Base-by-base conservation (phyloP, 768 basidiomycete genomes). In the Lepiota subincarnata region DNA sequence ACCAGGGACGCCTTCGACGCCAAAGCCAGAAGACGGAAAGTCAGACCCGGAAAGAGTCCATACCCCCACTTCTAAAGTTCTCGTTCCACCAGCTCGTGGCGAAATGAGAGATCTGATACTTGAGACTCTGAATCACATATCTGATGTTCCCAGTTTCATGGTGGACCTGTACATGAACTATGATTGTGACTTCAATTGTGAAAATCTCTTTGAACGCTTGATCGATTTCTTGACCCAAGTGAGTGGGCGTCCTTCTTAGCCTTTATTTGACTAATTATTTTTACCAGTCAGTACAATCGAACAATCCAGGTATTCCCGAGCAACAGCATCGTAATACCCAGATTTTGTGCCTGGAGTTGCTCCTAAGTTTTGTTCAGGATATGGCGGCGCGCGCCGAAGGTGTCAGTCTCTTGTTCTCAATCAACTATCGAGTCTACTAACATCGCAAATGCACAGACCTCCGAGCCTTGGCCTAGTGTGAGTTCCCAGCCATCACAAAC, bases 81-180 rank as follows among this genome's bases (percentile, higher is more conserved):
- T 82, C 3, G 83, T 86, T 22, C 72, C 85, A 36, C 92, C 92
- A 3, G 93, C 92, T 1, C 82, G 86, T 11, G 90, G 87, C 26
- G 92, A 94, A 69, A 91, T 87, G 7, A 82, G 93, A 19, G 91
- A 96, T 63, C 72, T 98, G 52, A 84, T 98, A 62, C 73, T 99
- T 55, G 96, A 98, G 68, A 89, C 89, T 4, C 72, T 98, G 20
- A 80, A 80, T 50, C 87, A 90, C 50, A 81, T 95, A 40, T 86
- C 90, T 13, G 77, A 87, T 2, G 84, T 89, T 61, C 83, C 90
- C 1, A 90, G 86, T 64, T 95, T 96, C 73, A 92, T 97, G 89
- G 91, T 96, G 42, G 93, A 98, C 62, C 74, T 97, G 12, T 99
- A 92, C 73, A 79, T 84, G 50, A 99, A 98, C 67, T 99, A 98